A percentile compares a stretch with the other conserved stretches of the same genome.
Conservation (phyloP, 257 asterid species). For the Jasminum sambac region DNA sequence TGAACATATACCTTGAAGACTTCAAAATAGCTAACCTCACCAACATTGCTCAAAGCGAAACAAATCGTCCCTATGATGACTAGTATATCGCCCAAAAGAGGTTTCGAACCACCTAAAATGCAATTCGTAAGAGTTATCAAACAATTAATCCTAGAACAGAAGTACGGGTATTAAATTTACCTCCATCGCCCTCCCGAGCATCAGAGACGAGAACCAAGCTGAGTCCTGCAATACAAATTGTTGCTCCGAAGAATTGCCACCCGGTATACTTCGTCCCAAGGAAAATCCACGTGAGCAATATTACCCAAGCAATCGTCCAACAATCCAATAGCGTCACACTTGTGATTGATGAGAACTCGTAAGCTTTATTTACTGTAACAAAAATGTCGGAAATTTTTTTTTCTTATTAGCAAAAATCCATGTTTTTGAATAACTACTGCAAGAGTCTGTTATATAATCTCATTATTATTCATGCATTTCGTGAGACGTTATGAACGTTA, state of each 20-base stretch:
- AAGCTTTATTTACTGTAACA: constrained; percentile 73
- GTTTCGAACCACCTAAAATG: constrained; percentile 66
- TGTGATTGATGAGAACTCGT: constrained; percentile 69
- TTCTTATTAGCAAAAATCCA: no score
- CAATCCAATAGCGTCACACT: constrained; percentile 78
- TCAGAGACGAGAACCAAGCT: constrained; percentile 67
- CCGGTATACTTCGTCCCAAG: constrained; percentile 57
- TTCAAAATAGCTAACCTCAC: constrained; percentile 49
- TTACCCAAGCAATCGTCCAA: constrained; percentile 72
- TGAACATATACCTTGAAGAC: neutral
- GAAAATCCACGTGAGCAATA: constrained; percentile 63
- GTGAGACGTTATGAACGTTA: no score
- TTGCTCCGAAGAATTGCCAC: constrained; percentile 65
- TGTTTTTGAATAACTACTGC: no score
- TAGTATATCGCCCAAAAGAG: constrained; percentile 71
- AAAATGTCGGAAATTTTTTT: no score
- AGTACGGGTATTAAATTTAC: constrained; percentile 26
- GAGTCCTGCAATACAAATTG: constrained; percentile 59
- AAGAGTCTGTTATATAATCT: no score
- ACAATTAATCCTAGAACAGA: no score
- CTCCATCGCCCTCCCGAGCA: constrained; percentile 53
- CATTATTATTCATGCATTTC: no score
- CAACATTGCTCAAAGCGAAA: constrained; percentile 66
- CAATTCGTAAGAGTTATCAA: no score
- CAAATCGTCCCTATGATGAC: constrained; percentile 58